phyloP scores from a whole-genome alignment of 331 rosid species.

The Arachis monticola region DNA sequence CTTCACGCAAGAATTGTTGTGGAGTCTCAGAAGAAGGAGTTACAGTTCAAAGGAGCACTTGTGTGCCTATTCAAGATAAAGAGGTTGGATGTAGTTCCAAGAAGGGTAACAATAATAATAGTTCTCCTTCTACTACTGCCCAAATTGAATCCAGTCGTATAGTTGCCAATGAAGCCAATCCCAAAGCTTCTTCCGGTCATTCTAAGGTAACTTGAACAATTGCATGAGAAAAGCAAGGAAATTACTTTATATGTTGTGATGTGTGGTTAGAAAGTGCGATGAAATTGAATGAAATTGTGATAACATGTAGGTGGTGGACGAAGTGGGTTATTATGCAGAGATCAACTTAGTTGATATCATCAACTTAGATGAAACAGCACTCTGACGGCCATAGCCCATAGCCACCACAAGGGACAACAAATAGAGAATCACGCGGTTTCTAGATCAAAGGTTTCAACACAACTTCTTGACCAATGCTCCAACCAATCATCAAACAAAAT shows the following conservation, averaged over 20 bases:
- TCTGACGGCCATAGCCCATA: slow-evolving; percentile 38
- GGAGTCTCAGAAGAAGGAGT: too few species aligned
- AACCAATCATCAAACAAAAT: background rate
- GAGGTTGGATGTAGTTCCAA: background rate
- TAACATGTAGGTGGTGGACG: slow-evolving; percentile 39
- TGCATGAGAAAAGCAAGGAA: too few species aligned
- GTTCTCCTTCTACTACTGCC: slow-evolving; percentile 51
- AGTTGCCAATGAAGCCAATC: slow-evolving; percentile 43
- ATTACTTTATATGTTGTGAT: too few species aligned
- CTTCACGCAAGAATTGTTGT: too few species aligned
- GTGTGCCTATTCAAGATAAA: too few species aligned
- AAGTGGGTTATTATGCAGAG: slow-evolving; percentile 76
- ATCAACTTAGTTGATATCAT: slow-evolving; percentile 79
- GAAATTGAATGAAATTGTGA: slow-evolving; percentile 1
- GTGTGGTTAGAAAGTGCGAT: background rate
- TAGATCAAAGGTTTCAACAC: too few species aligned
- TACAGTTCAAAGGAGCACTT: too few species aligned
- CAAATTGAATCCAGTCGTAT: slow-evolving; percentile 53
- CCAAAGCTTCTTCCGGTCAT: too few species aligned
- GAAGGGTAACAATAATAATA: slow-evolving; percentile 55
- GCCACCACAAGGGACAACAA: slow-evolving; percentile 69
- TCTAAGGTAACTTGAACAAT: too few species aligned
- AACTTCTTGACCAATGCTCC: too few species aligned
- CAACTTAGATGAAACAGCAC: slow-evolving; percentile 64
- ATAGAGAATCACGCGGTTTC: slow-evolving; percentile 30